Percentiles rank a stretch among this genome's conserved stretches.
Conservation (phyloP, 1,284 basidiomycete genomes). For the Ustilago loliicola region DNA sequence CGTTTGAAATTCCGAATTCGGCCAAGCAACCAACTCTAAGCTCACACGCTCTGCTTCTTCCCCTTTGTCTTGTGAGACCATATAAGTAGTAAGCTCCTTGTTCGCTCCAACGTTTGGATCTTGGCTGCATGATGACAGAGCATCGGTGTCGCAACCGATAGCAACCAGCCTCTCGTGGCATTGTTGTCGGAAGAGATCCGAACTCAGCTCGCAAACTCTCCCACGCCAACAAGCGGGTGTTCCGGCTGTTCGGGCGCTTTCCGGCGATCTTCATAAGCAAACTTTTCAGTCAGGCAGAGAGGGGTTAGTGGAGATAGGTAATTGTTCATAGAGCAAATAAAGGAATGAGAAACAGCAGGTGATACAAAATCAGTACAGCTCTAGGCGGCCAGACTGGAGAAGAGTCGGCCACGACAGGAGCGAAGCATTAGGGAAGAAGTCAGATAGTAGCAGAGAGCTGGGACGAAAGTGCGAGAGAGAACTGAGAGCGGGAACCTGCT, state of each 20-base stretch:
- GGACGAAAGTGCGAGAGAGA: not conserved
- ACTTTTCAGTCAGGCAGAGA: not conserved
- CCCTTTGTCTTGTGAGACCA: slow-evolving; percentile 6
- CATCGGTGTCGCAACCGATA: no score
- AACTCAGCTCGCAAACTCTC: slow-evolving; percentile 5
- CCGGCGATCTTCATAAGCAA: not conserved
- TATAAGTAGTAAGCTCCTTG: not conserved
- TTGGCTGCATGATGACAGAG: not conserved
- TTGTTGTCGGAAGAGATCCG: not conserved
- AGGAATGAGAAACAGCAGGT: not conserved
- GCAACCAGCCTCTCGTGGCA: not conserved
- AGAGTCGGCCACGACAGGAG: slow-evolving; percentile 1
- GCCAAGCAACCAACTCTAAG: not conserved
- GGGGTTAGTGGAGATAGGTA: not conserved
- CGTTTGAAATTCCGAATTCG: slow-evolving; percentile 8
- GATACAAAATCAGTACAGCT: slow-evolving; percentile 13
- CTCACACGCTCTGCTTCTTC: not conserved
- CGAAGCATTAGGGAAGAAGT: not conserved
- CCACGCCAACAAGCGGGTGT: slow-evolving; percentile 3
- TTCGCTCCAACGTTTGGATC: not conserved
- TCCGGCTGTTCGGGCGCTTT: slow-evolving; percentile 2
- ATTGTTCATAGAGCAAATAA: not conserved
- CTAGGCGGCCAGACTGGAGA: slow-evolving; percentile 7
- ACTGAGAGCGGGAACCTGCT: slow-evolving; percentile 18
- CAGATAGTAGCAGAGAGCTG: not conserved